phyloP scores from a whole-genome alignment of 78 protist species.

The Mantamonas sphyraenae region DNA sequence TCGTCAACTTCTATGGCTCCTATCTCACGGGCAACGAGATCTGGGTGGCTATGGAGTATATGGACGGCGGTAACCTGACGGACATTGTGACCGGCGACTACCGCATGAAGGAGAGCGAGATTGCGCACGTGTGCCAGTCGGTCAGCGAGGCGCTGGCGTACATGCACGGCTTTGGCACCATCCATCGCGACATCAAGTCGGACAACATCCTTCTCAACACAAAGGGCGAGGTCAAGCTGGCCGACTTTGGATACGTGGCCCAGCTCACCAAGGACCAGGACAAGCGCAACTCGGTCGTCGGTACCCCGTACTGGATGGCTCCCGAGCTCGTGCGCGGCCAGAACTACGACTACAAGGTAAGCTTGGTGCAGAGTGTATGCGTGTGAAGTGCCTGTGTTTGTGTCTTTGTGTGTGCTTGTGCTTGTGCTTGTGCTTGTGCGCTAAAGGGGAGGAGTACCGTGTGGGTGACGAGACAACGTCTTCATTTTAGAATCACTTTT shows the following conservation, averaged over 20 bases:
- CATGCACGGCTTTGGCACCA: slow-evolving; percentile 21
- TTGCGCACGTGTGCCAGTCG: slow-evolving; percentile 32
- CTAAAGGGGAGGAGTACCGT: too few relatives aligned
- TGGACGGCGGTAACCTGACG: slow-evolving; percentile 76
- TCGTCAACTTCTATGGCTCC: slow-evolving; percentile 63
- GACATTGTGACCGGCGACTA: slow-evolving; percentile 48
- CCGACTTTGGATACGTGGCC: slow-evolving; percentile 73
- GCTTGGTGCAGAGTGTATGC: too few relatives aligned
- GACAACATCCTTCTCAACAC: slow-evolving; percentile 26
- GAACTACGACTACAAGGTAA: slow-evolving; percentile 59
- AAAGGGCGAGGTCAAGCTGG: slow-evolving; percentile 53
- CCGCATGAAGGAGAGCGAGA: slow-evolving; percentile 50
- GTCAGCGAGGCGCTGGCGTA: slow-evolving; percentile 24
- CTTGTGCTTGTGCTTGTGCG: too few relatives aligned
- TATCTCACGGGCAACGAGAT: slow-evolving; percentile 45
- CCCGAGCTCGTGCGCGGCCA: slow-evolving; percentile 75
- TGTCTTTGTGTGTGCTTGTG: too few relatives aligned
- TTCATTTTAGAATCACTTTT: too few relatives aligned
- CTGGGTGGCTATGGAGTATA: slow-evolving; percentile 84
- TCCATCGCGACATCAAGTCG: slow-evolving; percentile 77
- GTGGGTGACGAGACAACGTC: too few relatives aligned
- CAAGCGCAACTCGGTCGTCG: slow-evolving; percentile 19
- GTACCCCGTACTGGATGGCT: slow-evolving; percentile 67
- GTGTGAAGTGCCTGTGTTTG: too few relatives aligned
- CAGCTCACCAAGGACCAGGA: slow-evolving; percentile 43